Percentiles rank a stretch among this genome's conserved stretches.
These are phyloP conservation scores for Canavalia gladiata DNA, from an alignment of 306 rosid species.

Conservation along the genomic window DNA sequence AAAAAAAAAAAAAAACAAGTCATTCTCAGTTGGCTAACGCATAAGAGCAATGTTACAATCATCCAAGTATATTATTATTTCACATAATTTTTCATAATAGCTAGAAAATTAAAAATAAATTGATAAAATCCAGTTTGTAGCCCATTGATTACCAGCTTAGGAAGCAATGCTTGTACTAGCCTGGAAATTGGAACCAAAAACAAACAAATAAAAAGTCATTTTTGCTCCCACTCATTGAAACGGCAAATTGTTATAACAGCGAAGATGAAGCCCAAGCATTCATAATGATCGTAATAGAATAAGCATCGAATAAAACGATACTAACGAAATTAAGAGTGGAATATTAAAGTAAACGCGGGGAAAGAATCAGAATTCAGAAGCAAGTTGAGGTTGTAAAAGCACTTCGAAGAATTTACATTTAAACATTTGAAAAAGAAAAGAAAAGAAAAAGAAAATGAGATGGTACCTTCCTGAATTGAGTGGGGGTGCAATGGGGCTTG, in stretches of 20 bases:
- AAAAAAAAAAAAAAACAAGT: neutral
- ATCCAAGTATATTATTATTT: neutral
- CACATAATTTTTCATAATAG: neutral
- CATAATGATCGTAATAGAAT: neutral
- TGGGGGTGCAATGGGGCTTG: neutral
- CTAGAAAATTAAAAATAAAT: neutral
- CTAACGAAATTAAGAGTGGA: neutral
- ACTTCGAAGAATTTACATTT: neutral
- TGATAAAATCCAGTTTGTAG: neutral
- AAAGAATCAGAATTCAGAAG: constrained; percentile 11
- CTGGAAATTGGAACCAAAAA: constrained; percentile 20
- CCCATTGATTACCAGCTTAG: constrained; percentile 8
- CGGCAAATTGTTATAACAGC: neutral
- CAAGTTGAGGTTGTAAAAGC: constrained; percentile 8
- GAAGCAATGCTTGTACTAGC: neutral
- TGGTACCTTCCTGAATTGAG: constrained; percentile 9
- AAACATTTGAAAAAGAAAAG: neutral
- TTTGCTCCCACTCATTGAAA: neutral
- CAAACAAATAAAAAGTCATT: neutral
- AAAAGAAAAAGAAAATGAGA: neutral
- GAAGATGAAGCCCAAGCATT: neutral
- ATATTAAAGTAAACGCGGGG: constrained; percentile 1
- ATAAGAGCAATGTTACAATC: neutral
- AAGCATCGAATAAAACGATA: neutral
- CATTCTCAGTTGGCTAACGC: neutral